phyloP scores from a whole-genome alignment of 345 rosid species.

The Populus tremula region DNA sequence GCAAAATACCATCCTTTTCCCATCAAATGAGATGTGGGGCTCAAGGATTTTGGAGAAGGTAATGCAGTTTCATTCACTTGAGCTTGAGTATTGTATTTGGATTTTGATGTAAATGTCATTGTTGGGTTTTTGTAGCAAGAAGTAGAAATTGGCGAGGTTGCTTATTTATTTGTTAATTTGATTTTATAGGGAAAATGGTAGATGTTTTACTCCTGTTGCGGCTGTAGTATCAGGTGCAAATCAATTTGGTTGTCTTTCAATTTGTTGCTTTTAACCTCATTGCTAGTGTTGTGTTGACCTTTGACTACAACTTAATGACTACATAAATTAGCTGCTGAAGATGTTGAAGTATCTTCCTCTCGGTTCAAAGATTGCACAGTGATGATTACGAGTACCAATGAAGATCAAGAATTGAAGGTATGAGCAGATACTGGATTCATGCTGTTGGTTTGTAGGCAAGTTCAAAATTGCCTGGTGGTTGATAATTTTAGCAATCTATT shows the following conservation, averaged over 20 bases:
- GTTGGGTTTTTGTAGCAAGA: background rate
- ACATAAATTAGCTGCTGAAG: slow-evolving; percentile 41
- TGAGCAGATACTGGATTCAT: background rate
- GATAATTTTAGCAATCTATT: background rate
- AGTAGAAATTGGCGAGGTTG: background rate
- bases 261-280: slow-evolving; percentile 1
- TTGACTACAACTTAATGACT: background rate
- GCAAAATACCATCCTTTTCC: slow-evolving; percentile 28
- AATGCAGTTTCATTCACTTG: background rate
- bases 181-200: slow-evolving; percentile 37
- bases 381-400: slow-evolving; percentile 19
- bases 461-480: background rate
- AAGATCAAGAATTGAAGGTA: slow-evolving; percentile 49
- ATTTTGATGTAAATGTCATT: background rate
- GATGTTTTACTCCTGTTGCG: slow-evolving; percentile 25
- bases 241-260: slow-evolving; percentile 12
- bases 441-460: slow-evolving; percentile 4
- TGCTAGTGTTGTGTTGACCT: background rate
- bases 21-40: slow-evolving; percentile 20
- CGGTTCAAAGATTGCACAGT: slow-evolving; percentile 49
- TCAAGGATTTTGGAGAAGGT: slow-evolving; percentile 24
- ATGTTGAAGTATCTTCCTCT: slow-evolving; percentile 39
- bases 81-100: background rate
- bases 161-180: background rate
- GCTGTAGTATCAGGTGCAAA: slow-evolving; percentile 53